phyloP scores from a whole-genome alignment of 2,329 filamentous ascomycete genomes.

The Epichloe aotearoae region DNA sequence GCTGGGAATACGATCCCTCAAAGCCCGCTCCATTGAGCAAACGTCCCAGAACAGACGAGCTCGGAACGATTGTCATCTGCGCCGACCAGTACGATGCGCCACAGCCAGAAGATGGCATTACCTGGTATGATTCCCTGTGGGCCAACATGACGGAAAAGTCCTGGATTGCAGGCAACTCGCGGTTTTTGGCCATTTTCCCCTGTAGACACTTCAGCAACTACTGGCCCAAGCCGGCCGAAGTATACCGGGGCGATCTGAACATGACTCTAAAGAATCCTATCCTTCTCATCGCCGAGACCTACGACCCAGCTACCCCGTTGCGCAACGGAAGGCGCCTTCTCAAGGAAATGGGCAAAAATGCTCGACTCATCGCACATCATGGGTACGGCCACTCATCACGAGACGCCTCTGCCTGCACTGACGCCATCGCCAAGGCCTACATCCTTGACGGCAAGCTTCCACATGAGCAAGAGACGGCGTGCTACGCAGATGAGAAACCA shows the following conservation, averaged over 20 bases:
- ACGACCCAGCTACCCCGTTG: slow-evolving; percentile 37
- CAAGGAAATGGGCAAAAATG: slow-evolving; percentile 33
- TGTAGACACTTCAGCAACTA: slow-evolving; percentile 32
- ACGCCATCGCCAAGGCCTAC: slow-evolving; percentile 24
- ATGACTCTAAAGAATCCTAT: slow-evolving; percentile 29
- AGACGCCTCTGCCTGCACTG: slow-evolving; percentile 33
- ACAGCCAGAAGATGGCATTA: slow-evolving; percentile 22
- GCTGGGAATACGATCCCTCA: slow-evolving; percentile 30
- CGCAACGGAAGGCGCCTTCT: slow-evolving; percentile 32
- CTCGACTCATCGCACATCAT: slow-evolving; percentile 34
- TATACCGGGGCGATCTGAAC: slow-evolving; percentile 33
- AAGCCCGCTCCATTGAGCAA: slow-evolving; percentile 15
- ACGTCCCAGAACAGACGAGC: slow-evolving; percentile 24
- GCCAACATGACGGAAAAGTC: slow-evolving; percentile 30
- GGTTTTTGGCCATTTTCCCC: slow-evolving; percentile 31
- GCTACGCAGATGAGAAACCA: slow-evolving; percentile 34
- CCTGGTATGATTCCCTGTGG: slow-evolving; percentile 35
- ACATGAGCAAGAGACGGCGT: slow-evolving; percentile 27
- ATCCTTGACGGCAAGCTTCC: slow-evolving; percentile 29
- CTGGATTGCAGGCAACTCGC: slow-evolving; percentile 34
- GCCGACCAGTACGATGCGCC: slow-evolving; percentile 32
- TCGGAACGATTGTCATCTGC: slow-evolving; percentile 29
- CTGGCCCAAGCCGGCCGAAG: slow-evolving; percentile 33
- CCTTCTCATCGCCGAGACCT: slow-evolving; percentile 33
- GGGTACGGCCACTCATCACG: slow-evolving; percentile 35